Conservation (phyloP, 1,284 basidiomycete species). For the Apiotrichum sp. region DNA sequence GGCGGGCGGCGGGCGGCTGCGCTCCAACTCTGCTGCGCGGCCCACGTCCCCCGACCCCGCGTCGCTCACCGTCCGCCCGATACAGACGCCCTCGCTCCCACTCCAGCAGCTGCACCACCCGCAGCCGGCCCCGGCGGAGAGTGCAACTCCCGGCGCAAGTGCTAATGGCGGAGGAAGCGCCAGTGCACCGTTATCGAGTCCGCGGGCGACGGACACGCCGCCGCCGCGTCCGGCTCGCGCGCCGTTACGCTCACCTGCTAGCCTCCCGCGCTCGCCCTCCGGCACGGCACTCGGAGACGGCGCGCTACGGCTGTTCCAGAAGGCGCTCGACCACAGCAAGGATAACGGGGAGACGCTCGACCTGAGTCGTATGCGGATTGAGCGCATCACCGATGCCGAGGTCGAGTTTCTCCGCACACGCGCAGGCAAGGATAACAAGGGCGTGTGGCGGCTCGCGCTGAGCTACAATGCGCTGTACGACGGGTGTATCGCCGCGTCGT, state of each 20-base stretch:
- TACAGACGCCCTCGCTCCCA: background rate
- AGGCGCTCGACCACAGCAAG: constrained; percentile 61
- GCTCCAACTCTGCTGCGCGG: background rate
- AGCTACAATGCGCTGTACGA: constrained; percentile 72
- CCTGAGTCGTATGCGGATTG: constrained; percentile 64
- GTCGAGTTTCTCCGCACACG: constrained; percentile 61
- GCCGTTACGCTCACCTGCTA: constrained; percentile 5
- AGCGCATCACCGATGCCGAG: constrained; percentile 65
- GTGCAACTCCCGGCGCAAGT: no score
- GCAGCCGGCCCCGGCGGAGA: background rate
- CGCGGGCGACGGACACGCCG: background rate
- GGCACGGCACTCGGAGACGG: background rate
- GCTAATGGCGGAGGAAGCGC: no score
- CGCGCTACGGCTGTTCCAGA: constrained; percentile 49
- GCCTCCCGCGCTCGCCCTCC: constrained; percentile 5
- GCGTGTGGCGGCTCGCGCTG: constrained; percentile 73
- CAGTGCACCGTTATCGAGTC: background rate
- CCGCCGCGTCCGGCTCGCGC: constrained; percentile 13
- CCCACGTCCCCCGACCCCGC: background rate
- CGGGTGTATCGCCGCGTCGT: constrained; percentile 66
- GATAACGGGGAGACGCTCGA: constrained; percentile 77
- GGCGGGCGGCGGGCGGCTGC: background rate
- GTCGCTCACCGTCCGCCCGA: background rate
- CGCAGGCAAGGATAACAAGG: constrained; percentile 54
- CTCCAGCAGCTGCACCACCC: background rate